Percentiles rank a stretch among this genome's conserved stretches.
phyloP scores from a whole-genome alignment of 192 early-diverging fungal species.

The Backusella westeae region DNA sequence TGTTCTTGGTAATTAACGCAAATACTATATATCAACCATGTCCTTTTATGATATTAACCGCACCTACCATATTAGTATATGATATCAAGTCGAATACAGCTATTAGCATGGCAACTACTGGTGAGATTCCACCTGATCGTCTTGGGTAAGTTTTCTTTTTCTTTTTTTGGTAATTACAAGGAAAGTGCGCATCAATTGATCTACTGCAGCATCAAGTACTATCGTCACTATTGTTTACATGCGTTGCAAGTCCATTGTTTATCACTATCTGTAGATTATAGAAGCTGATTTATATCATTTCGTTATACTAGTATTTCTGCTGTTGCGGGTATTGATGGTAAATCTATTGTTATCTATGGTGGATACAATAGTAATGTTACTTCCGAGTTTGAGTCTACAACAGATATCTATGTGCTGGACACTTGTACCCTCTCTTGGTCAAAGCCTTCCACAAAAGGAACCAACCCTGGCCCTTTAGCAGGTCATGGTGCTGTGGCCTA shows the following conservation, averaged over 20 bases:
- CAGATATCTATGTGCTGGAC: conserved; percentile 22
- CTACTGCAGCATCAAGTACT: neutral
- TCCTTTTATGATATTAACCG: neutral
- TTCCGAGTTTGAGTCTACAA: neutral
- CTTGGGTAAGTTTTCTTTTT: conserved; percentile 7
- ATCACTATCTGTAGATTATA: neutral
- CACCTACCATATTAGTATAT: neutral
- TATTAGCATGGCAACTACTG: conserved; percentile 8
- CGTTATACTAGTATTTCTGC: neutral
- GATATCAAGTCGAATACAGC: conserved; percentile 11
- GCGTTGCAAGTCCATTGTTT: neutral
- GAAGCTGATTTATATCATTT: neutral
- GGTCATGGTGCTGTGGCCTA: conserved; percentile 7
- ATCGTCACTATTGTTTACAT: no score
- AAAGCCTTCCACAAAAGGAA: conserved; percentile 4
- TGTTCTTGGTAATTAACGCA: conserved; percentile 8
- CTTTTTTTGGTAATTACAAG: neutral
- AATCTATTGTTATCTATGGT: conserved; percentile 23
- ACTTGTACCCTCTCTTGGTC: conserved; percentile 24
- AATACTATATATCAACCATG: neutral
- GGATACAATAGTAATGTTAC: neutral
- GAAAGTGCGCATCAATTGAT: neutral
- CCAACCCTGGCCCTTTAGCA: neutral
- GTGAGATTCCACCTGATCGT: conserved; percentile 17
- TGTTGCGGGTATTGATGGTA: conserved; percentile 10